Evolutionary conservation across 352 stramenopile species (phyloP), one percentile per base, ranked within the genome.

Genomic region (Salisapilia sapeloensis): DNA sequence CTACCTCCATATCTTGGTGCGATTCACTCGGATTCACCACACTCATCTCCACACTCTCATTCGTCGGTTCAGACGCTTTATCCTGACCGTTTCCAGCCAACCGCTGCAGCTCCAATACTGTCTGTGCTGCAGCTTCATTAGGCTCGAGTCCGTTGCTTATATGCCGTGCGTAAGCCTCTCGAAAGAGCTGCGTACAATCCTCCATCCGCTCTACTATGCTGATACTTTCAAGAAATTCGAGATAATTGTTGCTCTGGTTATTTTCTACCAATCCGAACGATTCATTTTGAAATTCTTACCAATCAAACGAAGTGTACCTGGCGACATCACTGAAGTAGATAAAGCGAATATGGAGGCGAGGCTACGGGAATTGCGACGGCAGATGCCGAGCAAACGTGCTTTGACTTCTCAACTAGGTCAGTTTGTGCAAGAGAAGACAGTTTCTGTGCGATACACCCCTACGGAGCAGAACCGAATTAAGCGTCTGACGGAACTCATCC

Each of bases 321-420:
- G n/a, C n/a, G n/a, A n/a, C n/a, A n/a, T n/a, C n/a, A n/a, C n/a
- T n/a, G n/a, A n/a, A n/a, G n/a, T n/a, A n/a, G n/a, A n/a, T n/a
- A n/a, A n/a, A n/a, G n/a, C n/a, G n/a, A n/a, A n/a, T n/a, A 75
- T 80, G 63, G 64, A 84, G 44, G 42, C 49, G 44, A 84, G 75
- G 48, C 64, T 84, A 58, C 41, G 56, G 34, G 53, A 60, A 24
- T 72, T 51, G 60, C 55, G 59, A 35, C 64, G 63, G 46, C 61
- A 62, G 31, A 74, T 84, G 62, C 69, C 69, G n/a, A 71, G 47
- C 44, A 86, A 78, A 52, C 64, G 69, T 16, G 55, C 63, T 22
- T 42, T 86, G 19, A 62, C 66, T 22, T 59, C 58, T 5, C 59
- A 57, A 6, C 36, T 86, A 30, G 69, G 60, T 28, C 61, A 81